phyloP scores from a whole-genome alignment of 305 asterid species.

The Fraxinus latifolia region DNA sequence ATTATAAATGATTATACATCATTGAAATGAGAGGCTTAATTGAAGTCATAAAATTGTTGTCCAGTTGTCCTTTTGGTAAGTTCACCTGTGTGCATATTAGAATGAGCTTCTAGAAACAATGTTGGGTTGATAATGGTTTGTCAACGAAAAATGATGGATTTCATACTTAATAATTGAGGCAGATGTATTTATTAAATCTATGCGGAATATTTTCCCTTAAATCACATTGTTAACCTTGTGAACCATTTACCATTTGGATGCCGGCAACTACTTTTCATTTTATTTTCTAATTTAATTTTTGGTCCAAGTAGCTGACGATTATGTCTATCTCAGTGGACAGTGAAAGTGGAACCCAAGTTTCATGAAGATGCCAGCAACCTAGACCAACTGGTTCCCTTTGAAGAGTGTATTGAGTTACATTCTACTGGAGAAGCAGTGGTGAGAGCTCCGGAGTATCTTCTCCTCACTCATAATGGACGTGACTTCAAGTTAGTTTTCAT shows the following conservation, averaged over 20 bases:
- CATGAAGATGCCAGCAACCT: conserved; percentile 94
- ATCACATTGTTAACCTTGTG: not conserved
- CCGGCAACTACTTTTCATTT: not conserved
- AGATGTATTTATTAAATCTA: not conserved
- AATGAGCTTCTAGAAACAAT: not conserved
- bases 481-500: conserved; percentile 75
- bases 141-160: not conserved
- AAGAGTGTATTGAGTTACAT: conserved; percentile 70
- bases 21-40: not conserved
- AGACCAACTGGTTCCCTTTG: conserved; percentile 89
- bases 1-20: not conserved
- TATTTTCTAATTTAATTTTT: conserved; percentile 5
- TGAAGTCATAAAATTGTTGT: not conserved
- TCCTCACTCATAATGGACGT: conserved; percentile 87
- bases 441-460: conserved; percentile 90
- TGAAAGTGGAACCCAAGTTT: conserved; percentile 82
- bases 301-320: conserved; percentile 30
- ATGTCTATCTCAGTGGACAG: conserved; percentile 73
- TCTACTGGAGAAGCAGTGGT: conserved; percentile 70
- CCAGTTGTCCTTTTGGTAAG: not conserved
- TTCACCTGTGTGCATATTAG: not conserved
- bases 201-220: not conserved
- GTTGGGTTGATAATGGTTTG: not conserved
- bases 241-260: conserved; percentile 8
- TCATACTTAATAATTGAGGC: conserved; percentile 4